Base-by-base conservation (phyloP, 2,329 filamentous ascomycete genomes). In the Penicillium sp. region DNA sequence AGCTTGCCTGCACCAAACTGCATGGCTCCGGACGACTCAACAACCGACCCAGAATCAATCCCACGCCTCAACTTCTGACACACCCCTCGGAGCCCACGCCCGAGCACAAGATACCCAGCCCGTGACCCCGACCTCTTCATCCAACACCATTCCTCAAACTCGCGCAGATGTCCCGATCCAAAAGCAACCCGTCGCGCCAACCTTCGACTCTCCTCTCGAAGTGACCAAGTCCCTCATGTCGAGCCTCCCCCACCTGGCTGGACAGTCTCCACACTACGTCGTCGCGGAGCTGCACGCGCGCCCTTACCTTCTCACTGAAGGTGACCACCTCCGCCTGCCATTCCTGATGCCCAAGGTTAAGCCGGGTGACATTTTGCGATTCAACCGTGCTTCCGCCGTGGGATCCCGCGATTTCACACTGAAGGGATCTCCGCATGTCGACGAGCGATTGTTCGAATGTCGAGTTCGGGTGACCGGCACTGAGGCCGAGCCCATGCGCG, bases 401-500 rank as follows among this genome's bases (percentile, higher is more conserved):
- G 94, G 94, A 24, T 93, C 88, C 63, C 83, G 94, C 60, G 93
- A 97, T 73, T 96, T 90, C 76, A 97, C 93, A 5, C 80, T 97
- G 60, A 90, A 92, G 73, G 90, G 90, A 5, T 78, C 83, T 4
- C 86, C 89, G n/a, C 93, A 89, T 70, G 77, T 97, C 58, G 92
- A 97, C 71, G 88, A 93, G 74, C 77, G 86, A 50, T 75, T 96
- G 54, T 97, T 92, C 67, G 88, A 90, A 71, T 96, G 92, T 74
- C 84, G 92, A 54, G 91, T 92, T 14, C 85, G 87, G 29, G 92
- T 99, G 23, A 82, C 94, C 59, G 93, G 92, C 5, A 85, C 89
- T 6, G 94, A 97, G 77, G 84, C 85, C 53, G 90, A 92, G 78
- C 90, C 90, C 29, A 73, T 93, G 77, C 80, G 90, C 54, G 78